Base-by-base conservation (phyloP, 78 protist species). In the Guillardia theta region DNA sequence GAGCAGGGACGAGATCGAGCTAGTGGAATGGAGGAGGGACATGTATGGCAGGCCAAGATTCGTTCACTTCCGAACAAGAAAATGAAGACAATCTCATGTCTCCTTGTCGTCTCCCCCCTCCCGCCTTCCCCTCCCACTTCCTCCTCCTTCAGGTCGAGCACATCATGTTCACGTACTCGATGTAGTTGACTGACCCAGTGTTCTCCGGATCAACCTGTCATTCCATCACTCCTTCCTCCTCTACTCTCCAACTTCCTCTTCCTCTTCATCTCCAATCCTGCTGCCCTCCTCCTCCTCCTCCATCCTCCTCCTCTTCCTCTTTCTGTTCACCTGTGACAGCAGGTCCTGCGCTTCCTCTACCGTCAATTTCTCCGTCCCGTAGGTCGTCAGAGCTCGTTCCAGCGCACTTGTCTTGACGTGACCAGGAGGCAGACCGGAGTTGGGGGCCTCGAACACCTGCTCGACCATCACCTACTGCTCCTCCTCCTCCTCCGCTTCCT, bases 101-200 rank as follows among this genome's bases (percentile, higher is more conserved):
- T n/a, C n/a, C n/a, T n/a, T n/a, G n/a, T n/a, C n/a, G n/a, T n/a
- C n/a, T n/a, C n/a, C n/a, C n/a, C n/a, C n/a, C n/a, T n/a, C n/a
- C n/a, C n/a, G n/a, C n/a, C n/a, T n/a, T n/a, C n/a, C n/a, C n/a
- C n/a, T n/a, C n/a, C n/a, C n/a, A n/a, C n/a, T n/a, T n/a, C n/a
- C n/a, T n/a, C n/a, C n/a, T n/a, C n/a, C n/a, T 6, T 43, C 33
- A 88, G 19, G 93, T 33, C 39, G 93, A 88, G 43, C 93, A 88
- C 93, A 88, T 88, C 93, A 88, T 88, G 64, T 88, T 88, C n/a
- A 88, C 93, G 39, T 88, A 88, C 37, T 93, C 95, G 36, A 80
- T 36, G 80, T 93, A 93, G 30, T 93, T 93, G 46, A 93, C 33
- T 44, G 87, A 12, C 3, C 93, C 95, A 2, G 48, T 41, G 48